phyloP scores from a whole-genome alignment of 2,329 filamentous ascomycete genomes.

The Rasamsonia emersonii region DNA sequence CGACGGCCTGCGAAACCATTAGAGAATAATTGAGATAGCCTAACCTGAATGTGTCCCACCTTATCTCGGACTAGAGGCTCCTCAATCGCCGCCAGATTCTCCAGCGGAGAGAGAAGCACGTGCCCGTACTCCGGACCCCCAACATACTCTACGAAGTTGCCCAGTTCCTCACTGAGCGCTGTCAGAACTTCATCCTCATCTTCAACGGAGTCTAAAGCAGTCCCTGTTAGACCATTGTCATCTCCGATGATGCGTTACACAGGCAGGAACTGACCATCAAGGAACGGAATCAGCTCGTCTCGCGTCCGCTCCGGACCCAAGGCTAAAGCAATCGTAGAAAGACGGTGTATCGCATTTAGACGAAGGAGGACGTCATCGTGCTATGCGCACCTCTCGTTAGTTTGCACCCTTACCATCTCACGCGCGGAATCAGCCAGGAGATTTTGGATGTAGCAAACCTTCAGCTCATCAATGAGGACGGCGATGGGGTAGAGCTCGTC shows the following conservation, averaged over 20 bases:
- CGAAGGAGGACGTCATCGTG: slow-evolving; percentile 97
- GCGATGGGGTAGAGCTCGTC: slow-evolving; percentile 99
- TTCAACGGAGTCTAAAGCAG: slow-evolving; percentile 80
- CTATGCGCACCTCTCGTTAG: slow-evolving; percentile 40
- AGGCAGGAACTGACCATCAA: slow-evolving; percentile 68
- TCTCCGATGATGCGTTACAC: slow-evolving; percentile 9
- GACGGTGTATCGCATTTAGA: slow-evolving; percentile 94
- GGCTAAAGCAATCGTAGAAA: slow-evolving; percentile 95
- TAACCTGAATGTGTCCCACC: slow-evolving; percentile 44
- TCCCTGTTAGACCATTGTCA: slow-evolving; percentile 15
- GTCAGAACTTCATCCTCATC: slow-evolving; percentile 98
- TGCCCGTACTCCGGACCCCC: slow-evolving; percentile 89
- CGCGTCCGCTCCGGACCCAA: slow-evolving; percentile 92
- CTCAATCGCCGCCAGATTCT: slow-evolving; percentile 97
- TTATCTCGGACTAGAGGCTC: slow-evolving; percentile 97
- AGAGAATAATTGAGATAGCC: slow-evolving; percentile 5
- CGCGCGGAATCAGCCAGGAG: not conserved
- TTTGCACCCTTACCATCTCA: slow-evolving; percentile 10
- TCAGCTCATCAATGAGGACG: slow-evolving; percentile 98
- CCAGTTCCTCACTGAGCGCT: slow-evolving; percentile 91
- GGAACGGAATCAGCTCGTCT: slow-evolving; percentile 96
- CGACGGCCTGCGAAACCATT: slow-evolving; percentile 63
- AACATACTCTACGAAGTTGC: slow-evolving; percentile 94
- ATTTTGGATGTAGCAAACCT: slow-evolving; percentile 58
- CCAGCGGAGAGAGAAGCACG: slow-evolving; percentile 89